Percentiles rank a stretch among this genome's conserved stretches.
Evolutionary conservation across 257 asterid species (phyloP).

Genomic region (Cynanchum wilfordii): DNA sequence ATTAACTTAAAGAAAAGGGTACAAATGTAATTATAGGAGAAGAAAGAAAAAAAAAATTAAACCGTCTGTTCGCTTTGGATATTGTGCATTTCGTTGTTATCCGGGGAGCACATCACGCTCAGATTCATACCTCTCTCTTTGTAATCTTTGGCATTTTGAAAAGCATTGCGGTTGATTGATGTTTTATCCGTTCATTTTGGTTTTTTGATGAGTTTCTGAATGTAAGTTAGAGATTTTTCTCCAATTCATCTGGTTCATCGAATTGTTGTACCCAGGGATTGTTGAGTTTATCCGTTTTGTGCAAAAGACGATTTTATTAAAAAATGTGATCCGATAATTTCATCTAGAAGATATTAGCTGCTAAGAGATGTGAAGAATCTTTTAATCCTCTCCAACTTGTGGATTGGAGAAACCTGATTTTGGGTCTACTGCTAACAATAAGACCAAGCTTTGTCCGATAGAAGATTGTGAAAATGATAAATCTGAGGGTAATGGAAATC

Average conservation of each 20-base stretch:
- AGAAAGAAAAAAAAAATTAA: too few relatives aligned
- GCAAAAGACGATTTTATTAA: conserved; percentile 25
- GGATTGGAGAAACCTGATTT: conserved; percentile 16
- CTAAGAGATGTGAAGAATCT: conserved; percentile 14
- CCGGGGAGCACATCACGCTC: conserved; percentile 14
- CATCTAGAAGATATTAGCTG: conserved; percentile 11
- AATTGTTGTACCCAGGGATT: too few relatives aligned
- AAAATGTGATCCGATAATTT: conserved; percentile 14
- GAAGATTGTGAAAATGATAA: conserved; percentile 6
- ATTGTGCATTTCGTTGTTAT: conserved; percentile 25
- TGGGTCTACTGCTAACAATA: conserved; percentile 4
- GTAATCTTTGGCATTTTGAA: not conserved
- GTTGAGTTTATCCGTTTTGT: conserved; percentile 10
- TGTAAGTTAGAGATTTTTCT: not conserved
- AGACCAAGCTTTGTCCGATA: not conserved
- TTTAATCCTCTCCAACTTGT: conserved; percentile 16
- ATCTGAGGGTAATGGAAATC: conserved; percentile 19
- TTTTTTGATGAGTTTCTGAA: not conserved
- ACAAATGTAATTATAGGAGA: too few relatives aligned
- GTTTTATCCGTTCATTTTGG: not conserved
- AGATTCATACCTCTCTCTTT: not conserved
- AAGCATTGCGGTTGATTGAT: not conserved
- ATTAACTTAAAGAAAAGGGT: too few relatives aligned
- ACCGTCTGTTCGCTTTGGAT: conserved; percentile 22
- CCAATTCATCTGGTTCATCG: not conserved